These are phyloP conservation scores for Aaosphaeria pasadenensis DNA, from an alignment of 2,329 filamentous ascomycete species.

Conservation along the genomic window DNA sequence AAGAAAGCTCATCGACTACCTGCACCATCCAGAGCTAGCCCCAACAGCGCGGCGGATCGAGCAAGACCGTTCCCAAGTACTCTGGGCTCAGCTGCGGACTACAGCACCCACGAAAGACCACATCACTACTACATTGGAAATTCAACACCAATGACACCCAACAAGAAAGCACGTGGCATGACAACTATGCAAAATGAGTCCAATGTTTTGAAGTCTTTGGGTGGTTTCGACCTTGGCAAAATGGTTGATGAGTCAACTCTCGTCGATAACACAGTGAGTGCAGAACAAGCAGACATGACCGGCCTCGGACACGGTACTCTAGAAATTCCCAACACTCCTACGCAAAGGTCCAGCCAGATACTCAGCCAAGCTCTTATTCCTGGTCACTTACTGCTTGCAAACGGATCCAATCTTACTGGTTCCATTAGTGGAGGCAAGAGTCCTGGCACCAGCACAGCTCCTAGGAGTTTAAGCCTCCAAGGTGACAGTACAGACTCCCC, in stretches of 20 bases:
- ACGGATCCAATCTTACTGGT: background rate
- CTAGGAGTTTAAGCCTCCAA: background rate
- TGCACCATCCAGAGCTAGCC: background rate
- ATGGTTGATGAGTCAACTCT: background rate
- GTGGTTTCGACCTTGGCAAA: background rate
- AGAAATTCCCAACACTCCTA: conserved; percentile 6
- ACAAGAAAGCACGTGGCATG: background rate
- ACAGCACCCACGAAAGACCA: background rate
- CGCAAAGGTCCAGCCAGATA: conserved; percentile 10
- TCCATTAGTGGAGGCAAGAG: background rate
- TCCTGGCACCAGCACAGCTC: background rate
- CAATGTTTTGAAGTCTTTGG: background rate
- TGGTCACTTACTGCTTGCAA: background rate
- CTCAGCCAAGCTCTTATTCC: background rate
- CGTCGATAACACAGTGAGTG: background rate
- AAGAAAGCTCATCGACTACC: background rate
- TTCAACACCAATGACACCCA: background rate
- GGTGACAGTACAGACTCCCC: background rate
- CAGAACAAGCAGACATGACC: background rate
- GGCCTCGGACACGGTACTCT: background rate
- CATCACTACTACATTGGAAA: background rate
- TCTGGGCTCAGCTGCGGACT: too few species aligned
- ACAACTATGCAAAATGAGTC: background rate
- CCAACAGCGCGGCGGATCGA: background rate
- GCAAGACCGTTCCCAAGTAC: background rate